Conservation (phyloP, 2,329 filamentous ascomycete genomes). For the Phaeosphaeriaceae sp. region DNA sequence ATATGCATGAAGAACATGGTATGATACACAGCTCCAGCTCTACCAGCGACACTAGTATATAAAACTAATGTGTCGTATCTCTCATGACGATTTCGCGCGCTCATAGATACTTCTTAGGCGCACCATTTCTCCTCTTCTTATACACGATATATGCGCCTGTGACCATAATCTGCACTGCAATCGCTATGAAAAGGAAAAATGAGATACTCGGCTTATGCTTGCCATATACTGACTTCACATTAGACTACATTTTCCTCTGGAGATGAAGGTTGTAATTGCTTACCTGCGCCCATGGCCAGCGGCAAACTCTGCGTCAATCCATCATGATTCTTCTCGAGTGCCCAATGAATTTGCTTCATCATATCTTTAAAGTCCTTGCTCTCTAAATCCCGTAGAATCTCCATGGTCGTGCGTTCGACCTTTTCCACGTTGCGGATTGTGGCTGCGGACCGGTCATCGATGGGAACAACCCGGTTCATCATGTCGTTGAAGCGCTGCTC, state of each 20-base stretch:
- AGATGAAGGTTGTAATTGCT: constrained; percentile 50
- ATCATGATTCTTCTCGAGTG: constrained; percentile 60
- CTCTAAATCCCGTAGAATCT: constrained; percentile 61
- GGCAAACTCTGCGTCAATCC: constrained; percentile 60
- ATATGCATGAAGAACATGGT: neutral
- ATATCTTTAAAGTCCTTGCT: constrained; percentile 63
- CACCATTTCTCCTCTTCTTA: constrained; percentile 75
- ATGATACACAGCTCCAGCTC: neutral
- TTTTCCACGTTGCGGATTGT: constrained; percentile 59
- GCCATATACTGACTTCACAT: constrained; percentile 54
- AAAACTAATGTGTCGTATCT: too few species aligned
- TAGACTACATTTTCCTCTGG: constrained; percentile 11
- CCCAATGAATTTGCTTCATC: constrained; percentile 60
- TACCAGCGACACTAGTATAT: too few species aligned
- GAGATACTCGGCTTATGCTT: constrained; percentile 63
- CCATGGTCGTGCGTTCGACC: constrained; percentile 59
- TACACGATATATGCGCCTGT: constrained; percentile 75
- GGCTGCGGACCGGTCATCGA: constrained; percentile 39
- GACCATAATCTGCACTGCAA: constrained; percentile 76
- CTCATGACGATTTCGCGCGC: neutral
- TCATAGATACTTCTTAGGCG: constrained; percentile 91
- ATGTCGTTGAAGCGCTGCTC: constrained; percentile 66
- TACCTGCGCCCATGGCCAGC: constrained; percentile 50
- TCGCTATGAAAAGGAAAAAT: constrained; percentile 71
- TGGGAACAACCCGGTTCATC: constrained; percentile 35